Base-by-base conservation (phyloP, 495 filamentous ascomycete species). In the Penicillium lagena region DNA sequence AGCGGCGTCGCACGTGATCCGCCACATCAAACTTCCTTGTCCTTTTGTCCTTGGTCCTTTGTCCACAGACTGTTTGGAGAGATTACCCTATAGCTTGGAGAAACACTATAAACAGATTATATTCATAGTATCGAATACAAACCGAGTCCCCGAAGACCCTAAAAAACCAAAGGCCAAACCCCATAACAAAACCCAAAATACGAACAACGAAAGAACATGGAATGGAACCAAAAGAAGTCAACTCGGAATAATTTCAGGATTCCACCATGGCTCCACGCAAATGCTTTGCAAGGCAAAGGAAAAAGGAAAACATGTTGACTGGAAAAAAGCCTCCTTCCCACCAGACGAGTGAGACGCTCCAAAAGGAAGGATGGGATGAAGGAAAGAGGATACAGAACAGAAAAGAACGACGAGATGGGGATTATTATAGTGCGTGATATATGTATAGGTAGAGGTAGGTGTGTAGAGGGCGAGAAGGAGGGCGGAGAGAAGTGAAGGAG, bases 191-290 rank as follows among this genome's bases (percentile, higher is more conserved):
- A 15, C 38, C 31, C 15, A 36, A 37, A 28, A 36, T n/a, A 17
- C 30, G 12, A 28, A 32, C 39, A 22, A 22, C 22, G 22, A 22
- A 22, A 49, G 17, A 15, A 38, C 31, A 43, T 49, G 12, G 30
- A 43, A 39, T 22, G 30, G 28, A 29, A 43, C 14, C 13, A 42
- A 34, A 17, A 43, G 31, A 48, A 41, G 39, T 37, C n/a, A 42
- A 43, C 30, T 34, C 37, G 22, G 31, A 55, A 51, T 43, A 42
- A 39, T 22, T 22, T 22, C 2, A 22, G 2, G 22, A 22, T 22
- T 22, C 52, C 51, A 48, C 54, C 52, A 37, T 52, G 40, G 50
- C 50, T 45, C 56, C 51, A 49, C 40, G 49, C 52, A 53, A 43
- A 66, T 60, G 55, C 55, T 49, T 45, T 52, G 31, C 42, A 35